phyloP scores from a whole-genome alignment of 129 eudicot species.

The Mikania micrantha region DNA sequence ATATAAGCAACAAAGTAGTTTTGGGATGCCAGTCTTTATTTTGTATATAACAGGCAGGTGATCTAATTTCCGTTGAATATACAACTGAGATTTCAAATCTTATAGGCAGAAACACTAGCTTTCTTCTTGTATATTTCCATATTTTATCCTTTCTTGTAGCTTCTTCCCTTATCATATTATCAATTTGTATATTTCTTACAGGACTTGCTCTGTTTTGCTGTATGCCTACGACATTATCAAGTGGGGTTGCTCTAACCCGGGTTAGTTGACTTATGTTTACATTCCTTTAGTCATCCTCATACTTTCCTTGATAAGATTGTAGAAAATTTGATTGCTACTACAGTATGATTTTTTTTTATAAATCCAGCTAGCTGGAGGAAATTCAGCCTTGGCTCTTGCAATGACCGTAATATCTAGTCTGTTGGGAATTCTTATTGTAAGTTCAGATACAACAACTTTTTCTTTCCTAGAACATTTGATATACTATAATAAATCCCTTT shows the following conservation, averaged over 20 bases:
- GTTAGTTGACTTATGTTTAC: constrained; percentile 27
- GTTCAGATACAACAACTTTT: constrained; percentile 27
- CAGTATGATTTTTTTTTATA: constrained; percentile 19
- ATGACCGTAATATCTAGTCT: constrained; percentile 86
- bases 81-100: neutral
- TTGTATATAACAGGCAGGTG: constrained; percentile 1
- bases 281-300: neutral
- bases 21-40: neutral
- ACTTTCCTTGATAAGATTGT: neutral
- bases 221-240: constrained; percentile 97
- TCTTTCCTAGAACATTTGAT: neutral
- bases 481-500: neutral
- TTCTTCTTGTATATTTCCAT: neutral
- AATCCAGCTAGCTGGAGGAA: constrained; percentile 94
- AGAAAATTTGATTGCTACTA: constrained; percentile 21
- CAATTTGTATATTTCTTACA: constrained; percentile 28
- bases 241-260: constrained; percentile 90
- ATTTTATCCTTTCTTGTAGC: neutral
- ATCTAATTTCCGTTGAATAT: neutral
- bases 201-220: constrained; percentile 86
- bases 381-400: constrained; percentile 90
- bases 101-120: neutral
- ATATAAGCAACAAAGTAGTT: neutral
- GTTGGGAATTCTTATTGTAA: constrained; percentile 75
- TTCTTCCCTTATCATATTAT: constrained; percentile 4